These are phyloP conservation scores for Cinnamomum micranthum DNA, from an alignment of 164 flowering plant genomes.

Conservation along the genomic window DNA sequence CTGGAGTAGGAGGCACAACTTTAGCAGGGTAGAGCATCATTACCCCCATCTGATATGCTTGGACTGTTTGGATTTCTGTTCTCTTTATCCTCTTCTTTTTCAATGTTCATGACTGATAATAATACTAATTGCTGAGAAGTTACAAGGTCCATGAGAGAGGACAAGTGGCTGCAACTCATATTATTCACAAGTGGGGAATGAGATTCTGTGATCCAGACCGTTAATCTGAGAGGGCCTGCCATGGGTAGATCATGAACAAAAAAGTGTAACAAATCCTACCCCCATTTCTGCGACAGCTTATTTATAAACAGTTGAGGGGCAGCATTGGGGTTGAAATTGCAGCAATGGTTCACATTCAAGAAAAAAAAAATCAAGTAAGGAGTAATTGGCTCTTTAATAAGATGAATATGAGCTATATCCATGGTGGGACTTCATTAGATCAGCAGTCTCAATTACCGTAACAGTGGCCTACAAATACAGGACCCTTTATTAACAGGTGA, in stretches of 20 bases:
- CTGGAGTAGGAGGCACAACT: constrained; percentile 9
- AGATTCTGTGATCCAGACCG: too few species aligned
- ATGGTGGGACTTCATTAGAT: not conserved
- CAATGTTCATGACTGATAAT: not conserved
- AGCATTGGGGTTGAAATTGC: too few species aligned
- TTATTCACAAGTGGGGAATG: too few species aligned
- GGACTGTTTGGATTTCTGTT: not conserved
- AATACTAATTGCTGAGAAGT: not conserved
- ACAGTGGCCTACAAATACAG: not conserved
- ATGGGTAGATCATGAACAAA: too few species aligned
- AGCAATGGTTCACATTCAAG: too few species aligned
- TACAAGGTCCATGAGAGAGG: not conserved
- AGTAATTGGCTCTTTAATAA: not conserved
- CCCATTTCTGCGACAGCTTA: too few species aligned
- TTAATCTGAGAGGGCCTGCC: too few species aligned
- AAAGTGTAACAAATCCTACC: too few species aligned
- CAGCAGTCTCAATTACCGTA: not conserved
- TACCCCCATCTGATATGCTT: constrained; percentile 19
- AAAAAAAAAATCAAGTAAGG: too few species aligned
- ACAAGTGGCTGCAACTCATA: too few species aligned
- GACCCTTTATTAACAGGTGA: not conserved
- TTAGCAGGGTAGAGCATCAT: constrained; percentile 7
- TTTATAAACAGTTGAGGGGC: too few species aligned
- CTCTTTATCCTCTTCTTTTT: constrained; percentile 1
- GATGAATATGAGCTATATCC: not conserved